Base-by-base conservation (phyloP, 148 eudicot species). In the Euryodendron excelsum region DNA sequence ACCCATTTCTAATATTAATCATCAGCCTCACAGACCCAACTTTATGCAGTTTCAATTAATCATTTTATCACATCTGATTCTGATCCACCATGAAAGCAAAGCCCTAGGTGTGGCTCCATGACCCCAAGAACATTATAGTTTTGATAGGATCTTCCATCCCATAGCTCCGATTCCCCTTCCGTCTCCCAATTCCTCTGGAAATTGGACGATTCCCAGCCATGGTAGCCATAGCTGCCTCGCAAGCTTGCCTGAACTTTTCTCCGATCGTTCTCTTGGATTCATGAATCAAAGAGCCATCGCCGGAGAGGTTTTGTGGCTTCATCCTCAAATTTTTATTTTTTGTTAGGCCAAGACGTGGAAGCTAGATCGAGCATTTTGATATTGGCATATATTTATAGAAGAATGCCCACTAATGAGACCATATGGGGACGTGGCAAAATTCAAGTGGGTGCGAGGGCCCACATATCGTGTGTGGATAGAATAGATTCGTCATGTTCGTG, bases 101-200 rank as follows among this genome's bases (percentile, higher is more conserved):
- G 31, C 72, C n/a, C 61, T 86, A 92, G 9, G 97, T 87, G 56
- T 90, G 97, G 72, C 79, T 90, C 97, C 91, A 92, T 30, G 93
- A 87, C n/a, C 93, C 92, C 78, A 92, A 80, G 83, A 92, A 92
- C 89, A 90, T 89, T n/a, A 92, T 82, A 34, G 89, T 86, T 74
- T 90, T 84, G 39, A 92, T 86, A 1, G 97, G 92, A 84, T 92
- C 97, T 84, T 92, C 97, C 4, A 80, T 71, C 14, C 41, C 56
- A 58, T 71, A 71, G 23, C 11, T 23, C 55, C 47, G 36, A 11
- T 77, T 75, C 30, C 50, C 69, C 28, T 71, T 85, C 74, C 77
- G 76, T 84, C 91, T 88, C 25, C 79, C 82, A 21, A 85, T 68
- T 5, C 76, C 69, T 34, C 64, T 69, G 10, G 84, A 74, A 56